Evolutionary conservation across 148 eudicot genomes (phyloP).

Genomic region (Rhododendron ferrugineum): DNA sequence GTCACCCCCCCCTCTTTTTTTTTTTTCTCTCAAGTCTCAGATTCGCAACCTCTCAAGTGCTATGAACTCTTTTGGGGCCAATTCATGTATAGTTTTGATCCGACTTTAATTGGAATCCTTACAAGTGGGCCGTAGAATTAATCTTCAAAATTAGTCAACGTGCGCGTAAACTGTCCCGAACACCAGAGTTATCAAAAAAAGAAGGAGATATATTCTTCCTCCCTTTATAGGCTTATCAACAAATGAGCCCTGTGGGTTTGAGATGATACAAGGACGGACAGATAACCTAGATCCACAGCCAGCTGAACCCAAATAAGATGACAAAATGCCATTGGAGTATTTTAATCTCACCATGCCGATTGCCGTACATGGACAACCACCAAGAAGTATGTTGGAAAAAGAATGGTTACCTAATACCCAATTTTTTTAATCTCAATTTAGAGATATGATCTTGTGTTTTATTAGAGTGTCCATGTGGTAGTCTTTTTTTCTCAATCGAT

Average conservation of each 20-base stretch:
- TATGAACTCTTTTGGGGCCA: background rate
- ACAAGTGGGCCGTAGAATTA: no score
- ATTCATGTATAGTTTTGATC: background rate
- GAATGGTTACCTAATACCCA: background rate
- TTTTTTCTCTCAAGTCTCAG: no score
- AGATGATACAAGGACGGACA: background rate
- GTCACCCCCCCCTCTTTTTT: no score
- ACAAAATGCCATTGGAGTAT: background rate
- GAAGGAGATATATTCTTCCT: no score
- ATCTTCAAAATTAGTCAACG: no score
- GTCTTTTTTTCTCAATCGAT: background rate
- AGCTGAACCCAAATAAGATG: constrained; percentile 3
- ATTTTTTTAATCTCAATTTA: background rate
- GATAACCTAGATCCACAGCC: background rate
- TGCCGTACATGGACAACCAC: constrained; percentile 2
- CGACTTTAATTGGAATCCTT: background rate
- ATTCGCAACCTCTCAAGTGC: background rate
- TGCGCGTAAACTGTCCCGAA: no score
- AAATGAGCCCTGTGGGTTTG: background rate
- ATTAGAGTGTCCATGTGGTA: background rate
- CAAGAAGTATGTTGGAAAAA: constrained; percentile 2
- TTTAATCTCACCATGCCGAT: background rate
- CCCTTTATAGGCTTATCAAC: background rate
- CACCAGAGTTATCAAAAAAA: no score
- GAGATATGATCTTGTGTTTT: background rate